Conservation (phyloP, 2,329 filamentous ascomycete genomes). For the Aspergillus jensenii region DNA sequence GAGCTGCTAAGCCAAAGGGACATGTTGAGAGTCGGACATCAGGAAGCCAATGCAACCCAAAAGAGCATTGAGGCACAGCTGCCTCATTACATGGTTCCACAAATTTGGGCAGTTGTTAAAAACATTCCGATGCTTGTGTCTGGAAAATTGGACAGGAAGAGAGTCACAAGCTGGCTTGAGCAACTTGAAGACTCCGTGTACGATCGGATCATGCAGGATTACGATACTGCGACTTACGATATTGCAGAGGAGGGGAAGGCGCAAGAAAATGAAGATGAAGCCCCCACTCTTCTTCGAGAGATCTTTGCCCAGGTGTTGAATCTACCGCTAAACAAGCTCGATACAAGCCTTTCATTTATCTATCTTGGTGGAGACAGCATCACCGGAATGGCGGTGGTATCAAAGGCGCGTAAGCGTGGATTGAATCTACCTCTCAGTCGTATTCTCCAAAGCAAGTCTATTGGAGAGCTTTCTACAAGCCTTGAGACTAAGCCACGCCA, state of each 20-base stretch:
- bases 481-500: constrained; percentile 19
- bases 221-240: constrained; percentile 29
- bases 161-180: constrained; percentile 47
- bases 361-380: constrained; percentile 42
- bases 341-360: constrained; percentile 36
- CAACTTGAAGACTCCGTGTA: constrained; percentile 40
- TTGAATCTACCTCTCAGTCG: constrained; percentile 34
- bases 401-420: constrained; percentile 36
- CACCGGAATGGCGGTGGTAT: constrained; percentile 40
- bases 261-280: constrained; percentile 16
- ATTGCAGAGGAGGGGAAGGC: constrained; percentile 16
- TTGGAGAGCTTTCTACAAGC: constrained; percentile 30
- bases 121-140: constrained; percentile 42
- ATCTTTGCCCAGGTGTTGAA: constrained; percentile 40
- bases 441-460: constrained; percentile 34
- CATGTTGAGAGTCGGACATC: constrained; percentile 23
- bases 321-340: constrained; percentile 33
- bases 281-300: constrained; percentile 25
- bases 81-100: constrained; percentile 48
- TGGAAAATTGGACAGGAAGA: constrained; percentile 40
- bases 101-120: constrained; percentile 39
- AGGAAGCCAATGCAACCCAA: constrained; percentile 32
- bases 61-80: constrained; percentile 44
- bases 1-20: constrained; percentile 30
- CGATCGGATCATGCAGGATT: constrained; percentile 40